Evolutionary conservation across 129 eudicot genomes (phyloP).

Genomic region (Ambrosia trifida): DNA sequence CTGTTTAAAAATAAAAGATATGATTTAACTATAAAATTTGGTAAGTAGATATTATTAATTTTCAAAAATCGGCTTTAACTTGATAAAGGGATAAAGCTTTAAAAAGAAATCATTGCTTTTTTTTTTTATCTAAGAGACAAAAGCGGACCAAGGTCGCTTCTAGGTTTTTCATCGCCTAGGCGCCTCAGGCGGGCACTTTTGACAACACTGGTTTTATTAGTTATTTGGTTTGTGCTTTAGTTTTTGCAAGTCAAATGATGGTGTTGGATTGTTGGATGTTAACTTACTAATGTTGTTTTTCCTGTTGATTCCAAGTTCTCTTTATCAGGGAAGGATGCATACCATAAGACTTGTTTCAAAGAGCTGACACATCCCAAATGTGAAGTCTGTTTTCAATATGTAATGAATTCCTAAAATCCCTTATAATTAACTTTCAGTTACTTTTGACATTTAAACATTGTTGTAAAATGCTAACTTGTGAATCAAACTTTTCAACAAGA

Average conservation of each 20-base stretch:
- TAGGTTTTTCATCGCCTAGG: no score
- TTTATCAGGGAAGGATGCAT: slow-evolving; percentile 90
- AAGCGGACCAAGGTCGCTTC: no score
- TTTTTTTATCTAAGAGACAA: no score
- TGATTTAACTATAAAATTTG: no score
- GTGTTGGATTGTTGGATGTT: slow-evolving; percentile 3
- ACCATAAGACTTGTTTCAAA: slow-evolving; percentile 90
- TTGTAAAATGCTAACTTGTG: slow-evolving; percentile 19
- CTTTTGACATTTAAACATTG: neutral
- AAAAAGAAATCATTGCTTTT: no score
- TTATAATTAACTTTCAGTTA: slow-evolving; percentile 10
- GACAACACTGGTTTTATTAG: neutral
- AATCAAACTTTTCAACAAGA: slow-evolving; percentile 38
- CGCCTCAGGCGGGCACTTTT: no score
- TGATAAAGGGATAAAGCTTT: no score
- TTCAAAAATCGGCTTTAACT: no score
- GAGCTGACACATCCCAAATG: slow-evolving; percentile 93
- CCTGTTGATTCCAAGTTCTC: slow-evolving; percentile 96
- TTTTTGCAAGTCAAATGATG: slow-evolving; percentile 23
- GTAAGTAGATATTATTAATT: no score
- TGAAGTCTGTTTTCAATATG: slow-evolving; percentile 97
- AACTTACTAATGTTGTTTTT: slow-evolving; percentile 42
- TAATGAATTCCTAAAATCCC: slow-evolving; percentile 37
- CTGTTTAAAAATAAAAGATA: no score
- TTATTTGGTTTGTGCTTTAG: neutral